Percentiles rank a stretch among this genome's conserved stretches.
Evolutionary conservation across 139 green algal species (phyloP).

Genomic region (Nannochloris sp.): DNA sequence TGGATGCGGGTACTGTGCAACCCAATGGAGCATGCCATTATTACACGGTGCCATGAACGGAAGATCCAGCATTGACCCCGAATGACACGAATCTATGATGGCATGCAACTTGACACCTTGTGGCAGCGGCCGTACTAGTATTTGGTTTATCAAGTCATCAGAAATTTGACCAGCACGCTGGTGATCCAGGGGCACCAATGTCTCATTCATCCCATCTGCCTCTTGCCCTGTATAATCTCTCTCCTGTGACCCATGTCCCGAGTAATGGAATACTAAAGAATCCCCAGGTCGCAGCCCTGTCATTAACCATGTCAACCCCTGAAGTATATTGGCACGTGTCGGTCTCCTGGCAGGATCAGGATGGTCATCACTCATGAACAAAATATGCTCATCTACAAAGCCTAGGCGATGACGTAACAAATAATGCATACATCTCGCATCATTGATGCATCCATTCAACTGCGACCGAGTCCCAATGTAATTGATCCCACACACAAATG

Average conservation of each 20-base stretch:
- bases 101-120: constrained; percentile 59
- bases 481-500: constrained; percentile 31
- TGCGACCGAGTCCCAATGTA: constrained; percentile 24
- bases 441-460: constrained; percentile 48
- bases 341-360: constrained; percentile 20
- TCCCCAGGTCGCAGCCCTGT: constrained; percentile 39
- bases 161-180: constrained; percentile 28
- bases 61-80: constrained; percentile 54
- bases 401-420: constrained; percentile 21
- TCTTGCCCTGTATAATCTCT: constrained; percentile 61
- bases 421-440: constrained; percentile 39
- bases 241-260: constrained; percentile 63
- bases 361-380: constrained; percentile 35
- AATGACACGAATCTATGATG: constrained; percentile 77
- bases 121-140: constrained; percentile 40
- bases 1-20: constrained; percentile 23
- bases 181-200: constrained; percentile 40
- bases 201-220: constrained; percentile 68
- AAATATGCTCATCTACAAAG: constrained; percentile 27
- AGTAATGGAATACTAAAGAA: constrained; percentile 75
- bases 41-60: constrained; percentile 42
- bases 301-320: constrained; percentile 29
- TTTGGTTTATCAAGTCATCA: constrained; percentile 61
- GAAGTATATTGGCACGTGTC: constrained; percentile 30
- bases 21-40: constrained; percentile 44